Percentiles rank a stretch among this genome's conserved stretches.
phyloP scores from a whole-genome alignment of 2,329 filamentous ascomycete species.

The Lithohypha guttulata region DNA sequence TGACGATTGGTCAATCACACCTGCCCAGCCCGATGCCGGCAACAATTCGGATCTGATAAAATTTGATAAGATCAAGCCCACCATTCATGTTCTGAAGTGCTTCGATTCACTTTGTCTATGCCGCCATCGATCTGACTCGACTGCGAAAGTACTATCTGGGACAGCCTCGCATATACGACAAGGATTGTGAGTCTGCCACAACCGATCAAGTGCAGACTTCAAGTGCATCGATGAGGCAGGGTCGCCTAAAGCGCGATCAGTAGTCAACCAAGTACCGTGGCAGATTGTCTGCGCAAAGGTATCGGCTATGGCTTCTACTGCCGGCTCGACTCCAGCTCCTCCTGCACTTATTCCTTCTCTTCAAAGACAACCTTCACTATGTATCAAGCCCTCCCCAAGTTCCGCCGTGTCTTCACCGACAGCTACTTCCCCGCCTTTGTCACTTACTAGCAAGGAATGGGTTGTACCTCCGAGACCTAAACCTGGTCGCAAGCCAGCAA shows the following conservation, averaged over 20 bases:
- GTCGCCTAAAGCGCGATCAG: too few species aligned
- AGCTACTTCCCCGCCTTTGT: constrained; percentile 31
- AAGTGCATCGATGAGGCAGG: too few species aligned
- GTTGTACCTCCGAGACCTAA: constrained; percentile 73
- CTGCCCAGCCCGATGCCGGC: not conserved
- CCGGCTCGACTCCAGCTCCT: constrained; percentile 30
- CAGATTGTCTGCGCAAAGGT: not conserved
- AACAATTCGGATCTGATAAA: constrained; percentile 3
- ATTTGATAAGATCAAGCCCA: constrained; percentile 2
- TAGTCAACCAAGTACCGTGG: not conserved
- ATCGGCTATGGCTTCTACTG: constrained; percentile 24
- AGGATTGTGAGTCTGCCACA: too few species aligned
- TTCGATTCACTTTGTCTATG: too few species aligned
- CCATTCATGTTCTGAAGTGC: constrained; percentile 2
- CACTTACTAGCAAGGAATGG: constrained; percentile 75
- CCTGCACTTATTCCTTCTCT: constrained; percentile 27
- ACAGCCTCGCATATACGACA: too few species aligned
- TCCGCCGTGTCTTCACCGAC: constrained; percentile 23
- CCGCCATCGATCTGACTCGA: too few species aligned
- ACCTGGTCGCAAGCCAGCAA: constrained; percentile 86
- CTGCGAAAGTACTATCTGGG: too few species aligned
- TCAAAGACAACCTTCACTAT: constrained; percentile 17
- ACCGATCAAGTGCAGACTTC: too few species aligned
- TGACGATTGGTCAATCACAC: not conserved
- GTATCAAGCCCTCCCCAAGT: constrained; percentile 18